Base-by-base conservation (phyloP, 148 eudicot species). In the Bassia scoparia region DNA sequence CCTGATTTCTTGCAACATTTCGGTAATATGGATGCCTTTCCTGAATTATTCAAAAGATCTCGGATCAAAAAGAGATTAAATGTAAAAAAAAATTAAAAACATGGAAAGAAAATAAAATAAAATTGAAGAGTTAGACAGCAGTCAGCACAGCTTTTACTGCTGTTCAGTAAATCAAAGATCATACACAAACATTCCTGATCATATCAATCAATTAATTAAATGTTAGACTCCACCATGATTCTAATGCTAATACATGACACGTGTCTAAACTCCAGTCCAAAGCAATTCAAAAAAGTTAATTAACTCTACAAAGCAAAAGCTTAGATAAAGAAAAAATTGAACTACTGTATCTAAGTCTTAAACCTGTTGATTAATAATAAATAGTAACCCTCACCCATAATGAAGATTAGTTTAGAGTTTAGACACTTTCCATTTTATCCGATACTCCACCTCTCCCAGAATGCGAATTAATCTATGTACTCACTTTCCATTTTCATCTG, bases 1-100 rank as follows among this genome's bases (percentile, higher is more conserved):
- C 72, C 98, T 80, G 74, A 95, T 95, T 77, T 89, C 93, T 77
- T 73, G 54, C 76, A 95, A 75, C 88, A 95, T 77, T 61, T 84
- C 86, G 24, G 81, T 68, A 29, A 88, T 82, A 63, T 83, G 80
- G 24, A 83, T 83, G 29, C 97, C 90, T 79, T 89, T 87, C 87
- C 97, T 95, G 88, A 69, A 77, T 73, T 23, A 56, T 31, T 59
- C n/a, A 55, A 59, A 62, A 56, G 35, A 61, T 55, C 68, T 26
- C 53, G n/a, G 54, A 61, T 73, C 72, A 64, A 49, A 41, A 71
- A 3, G 33, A 35, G 46, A 68, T 58, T 23, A 60, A 23, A 34
- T 61, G 11, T 10, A 55, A 54, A 61, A 50, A 77, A 7, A 13
- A 17, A 56, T 16, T 52, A 20, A 21, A 52, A 3, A 49, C 21